These are phyloP conservation scores for Lyophyllum shimeji DNA, from an alignment of 768 basidiomycete genomes.

Conservation along the genomic window DNA sequence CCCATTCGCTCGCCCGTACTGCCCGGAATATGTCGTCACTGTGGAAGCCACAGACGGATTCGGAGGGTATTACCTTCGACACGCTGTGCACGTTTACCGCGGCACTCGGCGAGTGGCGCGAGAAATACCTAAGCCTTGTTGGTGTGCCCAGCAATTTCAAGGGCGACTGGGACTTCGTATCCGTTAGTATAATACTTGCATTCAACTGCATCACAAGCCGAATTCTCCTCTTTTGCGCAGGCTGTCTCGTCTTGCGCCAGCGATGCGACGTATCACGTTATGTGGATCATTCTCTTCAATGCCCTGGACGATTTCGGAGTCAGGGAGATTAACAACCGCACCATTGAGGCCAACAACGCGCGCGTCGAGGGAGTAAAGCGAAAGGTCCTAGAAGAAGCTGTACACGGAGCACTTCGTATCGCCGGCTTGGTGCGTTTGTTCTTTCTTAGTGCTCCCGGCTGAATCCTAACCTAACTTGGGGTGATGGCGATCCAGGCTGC, in stretches of 20 bases:
- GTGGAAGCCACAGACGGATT: conserved; percentile 77
- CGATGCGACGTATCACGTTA: conserved; percentile 87
- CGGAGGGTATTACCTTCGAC: conserved; percentile 74
- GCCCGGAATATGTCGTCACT: conserved; percentile 82
- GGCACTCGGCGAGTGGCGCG: conserved; percentile 70
- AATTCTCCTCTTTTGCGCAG: conserved; percentile 25
- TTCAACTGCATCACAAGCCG: conserved; percentile 1
- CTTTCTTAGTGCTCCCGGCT: not conserved
- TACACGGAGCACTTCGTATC: conserved; percentile 84
- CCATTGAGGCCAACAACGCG: conserved; percentile 35
- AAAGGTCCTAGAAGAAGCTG: conserved; percentile 76
- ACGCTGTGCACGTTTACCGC: conserved; percentile 56
- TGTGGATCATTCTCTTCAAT: conserved; percentile 85
- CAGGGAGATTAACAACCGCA: conserved; percentile 61
- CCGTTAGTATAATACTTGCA: conserved; percentile 32
- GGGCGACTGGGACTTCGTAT: conserved; percentile 88
- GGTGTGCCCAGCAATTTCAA: conserved; percentile 87
- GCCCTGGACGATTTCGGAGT: conserved; percentile 87
- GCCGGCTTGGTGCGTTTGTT: conserved; percentile 70
- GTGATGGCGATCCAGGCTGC: conserved; percentile 49
- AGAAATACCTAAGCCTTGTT: conserved; percentile 70
- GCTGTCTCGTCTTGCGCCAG: conserved; percentile 66
- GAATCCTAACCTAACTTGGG: conserved; percentile 3
- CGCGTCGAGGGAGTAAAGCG: conserved; percentile 65
- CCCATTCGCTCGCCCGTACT: conserved; percentile 80